phyloP scores from a whole-genome alignment of 805 yeast species.

The Lipomyces kockii region DNA sequence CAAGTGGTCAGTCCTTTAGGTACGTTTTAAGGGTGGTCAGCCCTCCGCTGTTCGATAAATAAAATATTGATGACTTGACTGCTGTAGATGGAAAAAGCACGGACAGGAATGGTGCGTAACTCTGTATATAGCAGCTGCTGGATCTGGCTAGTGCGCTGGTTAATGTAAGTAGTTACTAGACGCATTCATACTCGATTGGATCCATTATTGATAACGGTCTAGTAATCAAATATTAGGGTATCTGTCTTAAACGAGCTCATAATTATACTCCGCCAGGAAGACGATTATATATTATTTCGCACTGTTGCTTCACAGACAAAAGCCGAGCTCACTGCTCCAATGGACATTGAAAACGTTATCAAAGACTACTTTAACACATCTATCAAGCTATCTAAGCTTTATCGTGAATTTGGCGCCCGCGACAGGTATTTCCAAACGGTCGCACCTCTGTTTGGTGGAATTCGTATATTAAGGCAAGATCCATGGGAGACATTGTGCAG shows the following conservation, averaged over 20 bases:
- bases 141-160: not conserved
- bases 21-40: conserved; percentile 3
- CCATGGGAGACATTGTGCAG: conserved; percentile 95
- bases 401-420: conserved; percentile 61
- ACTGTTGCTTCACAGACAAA: conserved; percentile 39
- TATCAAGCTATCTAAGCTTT: conserved; percentile 58
- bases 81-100: conserved; percentile 64
- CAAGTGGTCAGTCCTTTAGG: conserved; percentile 85
- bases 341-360: conserved; percentile 52
- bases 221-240: conserved; percentile 47
- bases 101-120: conserved; percentile 56
- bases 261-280: conserved; percentile 64
- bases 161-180: not conserved
- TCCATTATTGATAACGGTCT: not conserved
- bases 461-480: conserved; percentile 86
- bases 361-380: conserved; percentile 72
- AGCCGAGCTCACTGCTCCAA: not conserved
- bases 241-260: conserved; percentile 65
- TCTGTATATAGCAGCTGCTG: not conserved
- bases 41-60: not conserved
- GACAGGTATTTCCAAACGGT: conserved; percentile 56
- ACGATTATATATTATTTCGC: conserved; percentile 56
- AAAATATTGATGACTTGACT: conserved; percentile 3
- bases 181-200: not conserved
- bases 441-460: conserved; percentile 57